These are phyloP conservation scores for Isabelozyma pseudorhagii DNA, from an alignment of 805 yeast genomes.

Conservation along the genomic window DNA sequence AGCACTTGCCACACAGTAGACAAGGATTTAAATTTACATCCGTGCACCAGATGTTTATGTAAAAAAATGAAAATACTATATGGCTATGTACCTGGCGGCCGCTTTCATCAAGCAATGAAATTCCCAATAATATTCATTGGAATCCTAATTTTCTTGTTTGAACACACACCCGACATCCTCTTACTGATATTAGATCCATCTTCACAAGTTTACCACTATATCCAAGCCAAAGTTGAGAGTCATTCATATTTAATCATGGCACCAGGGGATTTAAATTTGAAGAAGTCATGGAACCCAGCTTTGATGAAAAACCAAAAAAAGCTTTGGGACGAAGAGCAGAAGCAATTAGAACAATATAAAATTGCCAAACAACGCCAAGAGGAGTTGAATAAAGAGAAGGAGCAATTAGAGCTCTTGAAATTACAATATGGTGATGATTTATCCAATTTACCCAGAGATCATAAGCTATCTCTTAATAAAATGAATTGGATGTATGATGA, in stretches of 20 bases:
- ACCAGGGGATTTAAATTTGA: constrained; percentile 80
- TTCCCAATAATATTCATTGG: background rate
- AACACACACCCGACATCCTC: background rate
- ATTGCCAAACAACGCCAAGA: constrained; percentile 59
- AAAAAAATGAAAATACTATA: too few species aligned
- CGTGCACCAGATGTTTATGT: background rate
- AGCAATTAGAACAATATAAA: constrained; percentile 65
- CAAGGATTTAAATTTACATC: background rate
- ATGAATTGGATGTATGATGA: constrained; percentile 88
- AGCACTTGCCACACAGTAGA: background rate
- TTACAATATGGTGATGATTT: constrained; percentile 42
- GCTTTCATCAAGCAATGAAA: background rate
- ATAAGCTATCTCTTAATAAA: constrained; percentile 40
- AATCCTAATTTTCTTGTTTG: background rate
- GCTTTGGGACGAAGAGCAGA: constrained; percentile 82
- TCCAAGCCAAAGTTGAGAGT: background rate
- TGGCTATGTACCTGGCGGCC: too few species aligned
- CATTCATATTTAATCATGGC: constrained; percentile 14
- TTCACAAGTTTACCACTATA: background rate
- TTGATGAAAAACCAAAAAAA: constrained; percentile 78
- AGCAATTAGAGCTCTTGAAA: constrained; percentile 51
- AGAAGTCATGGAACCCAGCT: constrained; percentile 97
- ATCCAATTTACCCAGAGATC: constrained; percentile 30
- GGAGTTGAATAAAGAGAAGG: constrained; percentile 62
- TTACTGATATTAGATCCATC: background rate